A percentile compares a stretch with the other conserved stretches of the same genome.
These are phyloP conservation scores for Echium plantagineum DNA, from an alignment of 257 asterid genomes.

Conservation along the genomic window DNA sequence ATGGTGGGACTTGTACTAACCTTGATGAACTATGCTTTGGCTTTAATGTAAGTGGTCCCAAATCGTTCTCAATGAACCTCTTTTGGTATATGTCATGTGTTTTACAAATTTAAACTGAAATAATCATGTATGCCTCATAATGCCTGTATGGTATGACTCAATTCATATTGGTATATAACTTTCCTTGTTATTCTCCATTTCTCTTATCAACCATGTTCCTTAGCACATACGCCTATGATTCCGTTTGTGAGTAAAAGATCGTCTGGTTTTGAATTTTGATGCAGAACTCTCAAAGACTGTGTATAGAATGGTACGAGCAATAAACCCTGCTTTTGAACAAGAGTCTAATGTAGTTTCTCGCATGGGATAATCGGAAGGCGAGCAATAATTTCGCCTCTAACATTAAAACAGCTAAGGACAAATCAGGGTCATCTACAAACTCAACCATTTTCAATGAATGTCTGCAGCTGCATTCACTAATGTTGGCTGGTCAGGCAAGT, in stretches of 20 bases:
- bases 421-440: slow-evolving; percentile 45
- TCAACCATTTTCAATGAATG: slow-evolving; percentile 43
- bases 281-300: too few species aligned
- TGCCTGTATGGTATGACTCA: too few species aligned
- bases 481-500: slow-evolving; percentile 38
- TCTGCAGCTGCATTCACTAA: slow-evolving; percentile 29
- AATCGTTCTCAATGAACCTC: slow-evolving; percentile 7
- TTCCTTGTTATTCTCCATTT: too few species aligned
- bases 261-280: too few species aligned
- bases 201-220: too few species aligned
- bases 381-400: slow-evolving; percentile 5
- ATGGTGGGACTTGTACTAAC: slow-evolving; percentile 26
- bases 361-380: background rate
- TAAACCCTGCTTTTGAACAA: background rate
- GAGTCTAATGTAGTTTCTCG: background rate
- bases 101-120: background rate
- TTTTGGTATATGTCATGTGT: background rate
- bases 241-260: too few species aligned
- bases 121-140: too few species aligned
- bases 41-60: slow-evolving; percentile 25
- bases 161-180: too few species aligned
- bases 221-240: too few species aligned
- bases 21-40: slow-evolving; percentile 14
- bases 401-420: slow-evolving; percentile 40
- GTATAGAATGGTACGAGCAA: too few species aligned